These are phyloP conservation scores for Boletus rubescentipes DNA, from an alignment of 768 basidiomycete genomes.

Conservation along the genomic window DNA sequence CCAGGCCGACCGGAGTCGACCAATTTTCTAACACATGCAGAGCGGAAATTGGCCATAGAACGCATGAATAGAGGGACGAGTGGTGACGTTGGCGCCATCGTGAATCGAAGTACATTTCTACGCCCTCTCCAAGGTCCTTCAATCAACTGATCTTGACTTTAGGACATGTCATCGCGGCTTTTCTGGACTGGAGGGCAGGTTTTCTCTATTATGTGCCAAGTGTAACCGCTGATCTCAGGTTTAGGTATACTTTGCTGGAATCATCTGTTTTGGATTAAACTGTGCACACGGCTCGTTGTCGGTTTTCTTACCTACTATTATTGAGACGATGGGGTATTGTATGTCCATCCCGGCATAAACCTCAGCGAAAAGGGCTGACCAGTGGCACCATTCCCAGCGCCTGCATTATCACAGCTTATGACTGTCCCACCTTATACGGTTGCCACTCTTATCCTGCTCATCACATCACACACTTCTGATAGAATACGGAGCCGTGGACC, in stretches of 20 bases:
- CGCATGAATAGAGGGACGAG: slow-evolving; percentile 41
- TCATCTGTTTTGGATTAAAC: slow-evolving; percentile 50
- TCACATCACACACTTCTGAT: slow-evolving; percentile 43
- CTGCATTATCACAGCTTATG: slow-evolving; percentile 47
- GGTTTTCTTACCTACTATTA: slow-evolving; percentile 57
- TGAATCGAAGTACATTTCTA: slow-evolving; percentile 39
- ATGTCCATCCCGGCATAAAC: slow-evolving; percentile 8
- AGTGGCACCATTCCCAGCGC: slow-evolving; percentile 34
- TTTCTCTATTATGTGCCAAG: neutral
- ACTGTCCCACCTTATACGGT: slow-evolving; percentile 56
- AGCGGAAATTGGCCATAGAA: slow-evolving; percentile 33
- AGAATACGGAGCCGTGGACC: slow-evolving; percentile 44
- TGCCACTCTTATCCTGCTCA: slow-evolving; percentile 37
- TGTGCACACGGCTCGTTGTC: slow-evolving; percentile 49
- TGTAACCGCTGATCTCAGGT: slow-evolving; percentile 4
- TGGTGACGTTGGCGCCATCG: slow-evolving; percentile 41
- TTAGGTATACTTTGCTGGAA: slow-evolving; percentile 44
- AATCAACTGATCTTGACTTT: neutral
- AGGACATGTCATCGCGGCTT: slow-evolving; percentile 45
- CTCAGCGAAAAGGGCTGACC: neutral
- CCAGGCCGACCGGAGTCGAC: slow-evolving; percentile 37
- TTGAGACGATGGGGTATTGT: slow-evolving; percentile 50
- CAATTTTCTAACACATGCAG: slow-evolving; percentile 31
- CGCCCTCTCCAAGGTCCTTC: neutral
- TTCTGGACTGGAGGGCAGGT: slow-evolving; percentile 46